phyloP scores from a whole-genome alignment of 805 yeast species.

The Saccharomycopsis sp. region DNA sequence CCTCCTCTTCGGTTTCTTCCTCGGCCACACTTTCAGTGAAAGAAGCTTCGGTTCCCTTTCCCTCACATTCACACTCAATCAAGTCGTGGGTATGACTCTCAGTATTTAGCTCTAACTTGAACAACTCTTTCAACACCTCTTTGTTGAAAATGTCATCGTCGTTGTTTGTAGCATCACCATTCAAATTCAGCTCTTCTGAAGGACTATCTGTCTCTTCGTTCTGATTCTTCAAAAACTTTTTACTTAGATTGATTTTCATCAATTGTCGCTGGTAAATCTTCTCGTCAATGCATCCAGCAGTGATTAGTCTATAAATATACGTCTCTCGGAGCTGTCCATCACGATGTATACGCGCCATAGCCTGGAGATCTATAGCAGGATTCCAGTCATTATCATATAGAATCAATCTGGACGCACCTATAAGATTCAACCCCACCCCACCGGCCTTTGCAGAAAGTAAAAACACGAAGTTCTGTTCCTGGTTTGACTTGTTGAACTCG shows the following conservation, averaged over 20 bases:
- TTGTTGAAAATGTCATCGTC: constrained; percentile 63
- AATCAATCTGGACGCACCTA: constrained; percentile 74
- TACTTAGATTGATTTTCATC: constrained; percentile 73
- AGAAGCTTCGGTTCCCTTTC: constrained; percentile 37
- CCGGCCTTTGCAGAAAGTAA: constrained; percentile 86
- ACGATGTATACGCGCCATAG: constrained; percentile 91
- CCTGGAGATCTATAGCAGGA: constrained; percentile 86
- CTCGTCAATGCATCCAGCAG: constrained; percentile 90
- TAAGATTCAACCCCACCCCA: constrained; percentile 83
- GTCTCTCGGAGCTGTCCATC: constrained; percentile 85
- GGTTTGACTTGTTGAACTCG: constrained; percentile 50
- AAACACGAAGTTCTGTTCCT: constrained; percentile 47
- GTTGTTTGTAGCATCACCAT: constrained; percentile 31
- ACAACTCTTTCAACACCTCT: constrained; percentile 67
- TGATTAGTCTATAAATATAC: constrained; percentile 71
- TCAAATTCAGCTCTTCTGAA: background rate
- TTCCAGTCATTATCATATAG: constrained; percentile 96
- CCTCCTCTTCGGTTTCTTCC: background rate
- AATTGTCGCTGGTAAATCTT: constrained; percentile 89
- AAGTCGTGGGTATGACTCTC: constrained; percentile 72
- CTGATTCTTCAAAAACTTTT: constrained; percentile 48
- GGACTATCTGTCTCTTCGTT: constrained; percentile 16
- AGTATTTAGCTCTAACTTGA: constrained; percentile 46
- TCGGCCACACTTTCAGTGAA: background rate
- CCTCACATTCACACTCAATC: constrained; percentile 56